Percentiles rank a stretch among this genome's conserved stretches.
These are phyloP conservation scores for Amphichorda felina DNA, from an alignment of 2,329 filamentous ascomycete genomes.

Conservation along the genomic window DNA sequence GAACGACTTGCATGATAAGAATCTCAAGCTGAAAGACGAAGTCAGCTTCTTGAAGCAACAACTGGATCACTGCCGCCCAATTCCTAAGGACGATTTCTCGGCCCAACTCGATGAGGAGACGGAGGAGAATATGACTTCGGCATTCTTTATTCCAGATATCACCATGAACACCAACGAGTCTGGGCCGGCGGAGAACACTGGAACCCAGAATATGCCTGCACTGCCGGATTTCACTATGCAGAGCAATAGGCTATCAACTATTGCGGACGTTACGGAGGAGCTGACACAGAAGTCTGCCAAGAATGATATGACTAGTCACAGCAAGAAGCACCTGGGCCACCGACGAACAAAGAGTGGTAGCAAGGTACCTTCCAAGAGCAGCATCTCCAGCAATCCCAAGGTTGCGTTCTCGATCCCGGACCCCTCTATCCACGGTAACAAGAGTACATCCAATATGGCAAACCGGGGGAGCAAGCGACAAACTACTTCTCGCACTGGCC, in stretches of 20 bases:
- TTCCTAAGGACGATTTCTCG: slow-evolving; percentile 22
- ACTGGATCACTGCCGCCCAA: slow-evolving; percentile 26
- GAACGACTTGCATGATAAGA: slow-evolving; percentile 32
- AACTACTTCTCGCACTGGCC: slow-evolving; percentile 11
- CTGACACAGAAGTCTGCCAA: slow-evolving; percentile 15
- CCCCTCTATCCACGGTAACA: slow-evolving; percentile 14
- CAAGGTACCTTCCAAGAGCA: slow-evolving; percentile 12
- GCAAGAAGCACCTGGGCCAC: slow-evolving; percentile 11
- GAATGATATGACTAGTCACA: slow-evolving; percentile 14
- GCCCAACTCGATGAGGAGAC: slow-evolving; percentile 21
- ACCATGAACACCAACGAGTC: slow-evolving; percentile 33
- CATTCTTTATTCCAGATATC: slow-evolving; percentile 46
- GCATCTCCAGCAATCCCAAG: slow-evolving; percentile 17
- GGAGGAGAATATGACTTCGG: slow-evolving; percentile 46
- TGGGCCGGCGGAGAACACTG: slow-evolving; percentile 16
- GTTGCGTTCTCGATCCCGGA: slow-evolving; percentile 30
- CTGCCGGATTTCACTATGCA: slow-evolving; percentile 19
- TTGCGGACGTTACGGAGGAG: slow-evolving; percentile 15
- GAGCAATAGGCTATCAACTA: slow-evolving; percentile 14
- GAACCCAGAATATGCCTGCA: slow-evolving; percentile 15
- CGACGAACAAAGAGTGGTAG: slow-evolving; percentile 15
- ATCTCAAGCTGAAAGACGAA: slow-evolving; percentile 33
- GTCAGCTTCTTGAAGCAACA: slow-evolving; percentile 32
- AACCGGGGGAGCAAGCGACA: slow-evolving; percentile 31
- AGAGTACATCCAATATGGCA: slow-evolving; percentile 18